phyloP scores from a whole-genome alignment of 495 filamentous ascomycete genomes.

The Penicillium taxi region DNA sequence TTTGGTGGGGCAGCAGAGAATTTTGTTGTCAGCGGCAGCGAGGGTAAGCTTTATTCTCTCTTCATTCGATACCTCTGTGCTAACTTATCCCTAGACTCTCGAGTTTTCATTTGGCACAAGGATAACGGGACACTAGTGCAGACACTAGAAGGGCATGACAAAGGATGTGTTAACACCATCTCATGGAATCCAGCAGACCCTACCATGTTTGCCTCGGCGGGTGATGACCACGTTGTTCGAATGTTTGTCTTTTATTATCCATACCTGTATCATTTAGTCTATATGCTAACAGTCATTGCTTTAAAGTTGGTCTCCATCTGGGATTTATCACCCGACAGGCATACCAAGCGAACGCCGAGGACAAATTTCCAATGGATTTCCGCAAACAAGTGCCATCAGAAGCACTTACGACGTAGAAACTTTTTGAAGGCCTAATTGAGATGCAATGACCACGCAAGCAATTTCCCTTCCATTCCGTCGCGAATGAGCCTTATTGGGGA shows the following conservation, averaged over 20 bases:
- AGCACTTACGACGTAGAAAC: no score
- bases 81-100: constrained; percentile 52
- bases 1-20: constrained; percentile 89
- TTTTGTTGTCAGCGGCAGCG: constrained; percentile 84
- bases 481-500: no score
- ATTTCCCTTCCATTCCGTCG: no score
- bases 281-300: neutral
- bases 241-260: constrained; percentile 51
- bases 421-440: no score
- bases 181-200: constrained; percentile 82
- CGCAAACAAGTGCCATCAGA: constrained; percentile 37
- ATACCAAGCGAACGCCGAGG: constrained; percentile 19
- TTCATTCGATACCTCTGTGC: constrained; percentile 2
- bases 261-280: neutral
- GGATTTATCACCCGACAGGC: constrained; percentile 16
- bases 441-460: no score
- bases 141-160: constrained; percentile 62
- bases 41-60: constrained; percentile 51
- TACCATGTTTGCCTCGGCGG: constrained; percentile 82
- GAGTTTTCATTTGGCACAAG: constrained; percentile 85
- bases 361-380: constrained; percentile 26
- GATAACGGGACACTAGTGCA: constrained; percentile 67
- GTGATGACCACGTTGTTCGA: constrained; percentile 77
- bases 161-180: constrained; percentile 80
- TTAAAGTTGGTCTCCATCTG: constrained; percentile 38